Evolutionary conservation across 768 basidiomycete genomes (phyloP), one percentile per base, ranked within the genome.

Genomic region (Pleurotus citrinopileatus): DNA sequence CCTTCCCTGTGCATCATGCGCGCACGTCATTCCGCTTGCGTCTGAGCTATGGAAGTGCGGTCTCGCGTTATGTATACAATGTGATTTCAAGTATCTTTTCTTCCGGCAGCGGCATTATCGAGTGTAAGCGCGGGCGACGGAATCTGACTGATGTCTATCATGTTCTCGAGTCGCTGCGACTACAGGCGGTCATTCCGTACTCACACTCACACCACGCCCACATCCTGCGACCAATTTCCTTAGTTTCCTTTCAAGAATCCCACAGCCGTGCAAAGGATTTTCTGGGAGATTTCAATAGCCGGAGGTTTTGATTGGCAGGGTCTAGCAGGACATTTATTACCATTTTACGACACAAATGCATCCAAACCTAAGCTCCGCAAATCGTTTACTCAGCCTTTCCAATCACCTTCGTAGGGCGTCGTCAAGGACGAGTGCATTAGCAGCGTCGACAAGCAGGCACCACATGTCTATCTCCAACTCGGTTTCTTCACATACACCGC

Each of bases 301-400:
- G 48, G 48, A 51, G 20, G 17, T 20, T 47, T 5, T 47, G 45
- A 47, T 47, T 47, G 45, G 15, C 45, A 28, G 27, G 27, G 25
- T 26, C 45, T 47, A n/a, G 27, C 27, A 47, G 25, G 27, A 47
- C 45, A 15, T 47, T n/a, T n/a, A 47, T 23, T 47, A 28, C 15
- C 19, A 17, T 51, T 51, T 25, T 25, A 23, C 22, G 25, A 51
- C 19, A 51, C 19, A 15, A 44, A 51, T 51, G 48, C 48, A 51
- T 25, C 34, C 34, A 42, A 50, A n/a, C 32, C 47, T 50, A 13
- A 34, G 15, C 13, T 20, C 58, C 6, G 29, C 48, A 26, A 20
- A 44, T 13, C 58, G 58, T 37, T 48, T 59, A 15, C 55, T 59
- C 40, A 32, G 42, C 19, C 43, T 55, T 42, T 55, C 57, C 3